Conservation (phyloP, 805 yeast genomes). For the Cyberlindnera americana region DNA sequence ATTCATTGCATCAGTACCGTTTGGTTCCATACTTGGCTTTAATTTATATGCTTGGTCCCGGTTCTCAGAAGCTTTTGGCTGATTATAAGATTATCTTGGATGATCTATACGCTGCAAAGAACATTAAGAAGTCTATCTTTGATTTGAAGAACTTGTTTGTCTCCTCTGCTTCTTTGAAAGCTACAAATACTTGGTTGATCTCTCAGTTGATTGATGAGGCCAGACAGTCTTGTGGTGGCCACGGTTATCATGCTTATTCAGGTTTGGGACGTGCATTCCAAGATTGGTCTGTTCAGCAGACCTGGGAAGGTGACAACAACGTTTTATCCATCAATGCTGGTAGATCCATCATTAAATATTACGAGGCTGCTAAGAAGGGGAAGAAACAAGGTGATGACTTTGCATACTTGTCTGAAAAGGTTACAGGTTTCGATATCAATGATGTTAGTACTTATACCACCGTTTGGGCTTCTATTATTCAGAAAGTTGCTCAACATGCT, state of each 20-base stretch:
- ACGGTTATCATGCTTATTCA: slow-evolving; percentile 90
- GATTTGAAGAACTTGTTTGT: slow-evolving; percentile 76
- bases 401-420: slow-evolving; percentile 30
- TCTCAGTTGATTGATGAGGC: slow-evolving; percentile 80
- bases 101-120: slow-evolving; percentile 47
- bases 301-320: slow-evolving; percentile 98
- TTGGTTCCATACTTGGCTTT: slow-evolving; percentile 81
- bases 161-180: slow-evolving; percentile 83
- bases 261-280: slow-evolving; percentile 85
- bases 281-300: slow-evolving; percentile 97
- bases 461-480: slow-evolving; percentile 36
- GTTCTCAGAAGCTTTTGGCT: slow-evolving; percentile 56
- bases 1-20: slow-evolving; percentile 86
- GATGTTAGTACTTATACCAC: slow-evolving; percentile 19
- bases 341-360: slow-evolving; percentile 53
- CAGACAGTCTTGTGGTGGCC: slow-evolving; percentile 92
- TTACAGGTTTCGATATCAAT: slow-evolving; percentile 25
- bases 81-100: slow-evolving; percentile 48
- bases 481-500: slow-evolving; percentile 30
- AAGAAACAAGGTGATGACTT: slow-evolving; percentile 29
- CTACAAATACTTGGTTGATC: slow-evolving; percentile 85
- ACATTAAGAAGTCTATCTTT: slow-evolving; percentile 48
- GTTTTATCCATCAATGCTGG: slow-evolving; percentile 83
- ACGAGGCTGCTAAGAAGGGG: slow-evolving; percentile 36
- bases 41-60: slow-evolving; percentile 72